Base-by-base conservation (phyloP, 2,329 filamentous ascomycete genomes). In the Aspergillus ochraceus region DNA sequence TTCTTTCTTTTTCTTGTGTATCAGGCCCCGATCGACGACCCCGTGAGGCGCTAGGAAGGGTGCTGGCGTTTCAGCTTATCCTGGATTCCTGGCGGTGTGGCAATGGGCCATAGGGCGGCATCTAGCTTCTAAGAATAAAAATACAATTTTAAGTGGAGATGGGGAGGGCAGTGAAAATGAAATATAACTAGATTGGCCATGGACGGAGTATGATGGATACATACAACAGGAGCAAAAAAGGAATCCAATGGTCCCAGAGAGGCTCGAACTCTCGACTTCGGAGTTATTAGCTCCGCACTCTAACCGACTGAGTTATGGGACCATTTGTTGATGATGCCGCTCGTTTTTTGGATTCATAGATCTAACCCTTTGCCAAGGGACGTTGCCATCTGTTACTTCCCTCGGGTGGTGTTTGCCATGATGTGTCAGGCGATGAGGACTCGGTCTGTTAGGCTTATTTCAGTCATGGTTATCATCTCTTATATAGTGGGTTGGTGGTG, bases 261-360 rank as follows among this genome's bases (percentile, higher is more conserved):
- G 36, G 36, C 36, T 42, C 36, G 50, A 52, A 52, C 50, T 36
- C 50, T 36, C 50, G 29, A 52, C 50, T 52, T 52, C 29, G 8
- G 50, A 30, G 50, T 52, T 52, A 52, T 52, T 52, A 52, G 50
- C 50, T 32, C 50, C 8, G 29, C 50, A 52, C 26, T 52, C 50
- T 52, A 52, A 52, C 29, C 50, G 19, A 52, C 29, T 52, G 24
- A 52, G 50, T 52, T 52, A 36, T 36, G 50, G 50, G 29, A 30
- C 29, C 29, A 32, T 12, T 39, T 39, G 29, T 36, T 52, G 29
- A 47, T 10, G 4, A 22, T 10, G n/a, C 19, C 45, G 45, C n/a
- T n/a, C 2, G 11, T 9, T 20, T 6, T 39, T 39, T 39, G 36
- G 12, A 2, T n/a, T 3, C 2, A 39, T 39, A 4, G 14, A 17